Base-by-base conservation (phyloP, 2,329 filamentous ascomycete genomes). In the Pyrenophora seminiperda region DNA sequence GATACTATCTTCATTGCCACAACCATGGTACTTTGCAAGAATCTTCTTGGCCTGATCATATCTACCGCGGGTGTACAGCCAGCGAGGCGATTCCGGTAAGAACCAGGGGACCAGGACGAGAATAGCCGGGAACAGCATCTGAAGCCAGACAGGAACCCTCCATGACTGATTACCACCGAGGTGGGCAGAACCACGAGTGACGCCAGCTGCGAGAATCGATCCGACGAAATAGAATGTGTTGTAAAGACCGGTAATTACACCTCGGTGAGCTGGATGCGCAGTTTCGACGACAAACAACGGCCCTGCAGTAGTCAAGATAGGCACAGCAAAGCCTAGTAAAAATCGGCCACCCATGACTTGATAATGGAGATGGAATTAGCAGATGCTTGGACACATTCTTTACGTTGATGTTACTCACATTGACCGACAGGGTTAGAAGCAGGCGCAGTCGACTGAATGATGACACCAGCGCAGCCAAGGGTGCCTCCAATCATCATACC, bases 201-300 rank as follows among this genome's bases (percentile, higher is more conserved):
- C 62, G 24, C 66, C 63, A 29, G 58, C 51, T 15, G 66, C 66
- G 13, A 70, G 54, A 37, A 70, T 57, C 18, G 62, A 65, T 17
- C 76, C 76, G 6, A 75, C 70, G 30, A 74, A 77, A 73, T 74
- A 77, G 54, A 74, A 74, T 1, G 73, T 74, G 53, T 77, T 76
- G 59, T 75, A 77, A 13, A 74, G 57, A 24, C 68, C 75, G 5
- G 75, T 76, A 50, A 76, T 68, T 10, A 73, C 61, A 30, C 81
- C 81, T 53, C 84, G 77, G 64, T 81, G 81, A 2, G 80, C 78
- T 1, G 84, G 84, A 58, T 86, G 84, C 3, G 81, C 77, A 19
- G 84, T 75, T 65, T 87, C 84, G 33, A 83, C 78, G 14, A 81
- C 80, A 59, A 84, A 84, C 22, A 82, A 77, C 1, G 83, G 83